Evolutionary conservation across 306 rosid genomes (phyloP).

Genomic region (Lithocarpus polystachyus): DNA sequence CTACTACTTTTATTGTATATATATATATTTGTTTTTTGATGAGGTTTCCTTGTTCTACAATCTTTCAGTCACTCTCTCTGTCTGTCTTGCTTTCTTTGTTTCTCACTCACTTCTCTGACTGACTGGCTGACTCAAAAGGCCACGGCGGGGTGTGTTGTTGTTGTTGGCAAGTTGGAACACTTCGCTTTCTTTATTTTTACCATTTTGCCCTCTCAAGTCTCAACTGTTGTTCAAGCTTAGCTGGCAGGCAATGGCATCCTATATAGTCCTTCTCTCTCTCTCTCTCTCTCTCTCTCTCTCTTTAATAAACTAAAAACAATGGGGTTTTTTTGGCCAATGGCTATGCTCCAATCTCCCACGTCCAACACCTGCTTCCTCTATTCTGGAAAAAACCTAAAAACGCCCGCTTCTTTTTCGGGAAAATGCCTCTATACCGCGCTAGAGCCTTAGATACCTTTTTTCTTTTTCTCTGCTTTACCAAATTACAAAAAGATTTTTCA

Average conservation of each 20-base stretch:
- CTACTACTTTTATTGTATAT: too few species aligned
- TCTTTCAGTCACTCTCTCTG: neutral
- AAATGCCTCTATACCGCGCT: neutral
- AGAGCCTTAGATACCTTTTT: neutral
- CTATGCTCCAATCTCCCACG: slow-evolving; percentile 11
- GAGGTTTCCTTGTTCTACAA: slow-evolving; percentile 37
- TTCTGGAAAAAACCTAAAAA: too few species aligned
- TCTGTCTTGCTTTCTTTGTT: slow-evolving; percentile 15
- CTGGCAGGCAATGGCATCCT: neutral
- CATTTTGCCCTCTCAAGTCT: slow-evolving; percentile 10
- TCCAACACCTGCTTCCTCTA: neutral
- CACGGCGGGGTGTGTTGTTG: too few species aligned
- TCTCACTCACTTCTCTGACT: neutral
- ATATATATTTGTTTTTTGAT: neutral
- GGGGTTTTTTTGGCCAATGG: slow-evolving; percentile 8
- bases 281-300: too few species aligned
- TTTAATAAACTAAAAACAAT: neutral
- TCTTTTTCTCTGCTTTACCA: too few species aligned
- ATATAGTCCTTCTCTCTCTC: neutral
- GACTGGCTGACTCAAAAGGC: too few species aligned
- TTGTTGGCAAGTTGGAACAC: neutral
- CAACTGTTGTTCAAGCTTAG: neutral
- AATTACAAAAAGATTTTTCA: neutral
- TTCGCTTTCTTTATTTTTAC: slow-evolving; percentile 5
- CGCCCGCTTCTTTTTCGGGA: neutral